Base-by-base conservation (phyloP, 2,329 filamentous ascomycete species). In the Lasiodiplodia sp. region DNA sequence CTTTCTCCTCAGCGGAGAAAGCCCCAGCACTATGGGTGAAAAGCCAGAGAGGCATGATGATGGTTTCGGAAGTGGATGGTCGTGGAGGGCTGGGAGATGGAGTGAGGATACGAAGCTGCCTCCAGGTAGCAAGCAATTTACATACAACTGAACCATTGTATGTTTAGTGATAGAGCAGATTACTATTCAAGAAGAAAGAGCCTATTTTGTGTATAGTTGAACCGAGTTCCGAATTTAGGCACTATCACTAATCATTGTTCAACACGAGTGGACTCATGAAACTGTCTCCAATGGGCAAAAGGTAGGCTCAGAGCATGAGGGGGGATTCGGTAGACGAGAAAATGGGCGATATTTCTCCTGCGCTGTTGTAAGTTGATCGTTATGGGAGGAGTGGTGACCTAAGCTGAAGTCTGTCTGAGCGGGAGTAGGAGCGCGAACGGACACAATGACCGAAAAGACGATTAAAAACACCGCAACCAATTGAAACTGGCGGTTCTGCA, bases 21-120 rank as follows among this genome's bases (percentile, higher is more conserved):
- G 75, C 75, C 55, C 71, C 72, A 0, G 73, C 70, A 1, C 80
- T 75, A 71, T 82, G 80, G 72, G 75, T 81, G 69, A 82, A 72
- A 12, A 75, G 69, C 81, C 80, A 83, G 57, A 82, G 78, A 68
- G 81, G 80, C 81, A 83, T 82, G 12, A 40, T 57, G 28, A 40
- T 5, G 49, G 18, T 23, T 23, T 34, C n/a, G 52, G 28, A 4
- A n/a, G 14, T 18, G 10, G 28, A 31, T 37, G 7, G 16, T 25
- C 4, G 18, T 44, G 7, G 40, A n/a, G 2, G 6, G 40, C 6
- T 53, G 11, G 51, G 14, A 25, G 6, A 14, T 12, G 5, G 11
- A 31, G 6, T 16, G 51, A 31, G 12, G 23, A 31, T 44, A 10
- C 8, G 0, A 2, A 34, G 2, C 8, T 34, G 31, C 31, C 8